Evolutionary conservation across 768 basidiomycete genomes (phyloP), one percentile per base, ranked within the genome.

Genomic region (Leucocoprinus leucothites): DNA sequence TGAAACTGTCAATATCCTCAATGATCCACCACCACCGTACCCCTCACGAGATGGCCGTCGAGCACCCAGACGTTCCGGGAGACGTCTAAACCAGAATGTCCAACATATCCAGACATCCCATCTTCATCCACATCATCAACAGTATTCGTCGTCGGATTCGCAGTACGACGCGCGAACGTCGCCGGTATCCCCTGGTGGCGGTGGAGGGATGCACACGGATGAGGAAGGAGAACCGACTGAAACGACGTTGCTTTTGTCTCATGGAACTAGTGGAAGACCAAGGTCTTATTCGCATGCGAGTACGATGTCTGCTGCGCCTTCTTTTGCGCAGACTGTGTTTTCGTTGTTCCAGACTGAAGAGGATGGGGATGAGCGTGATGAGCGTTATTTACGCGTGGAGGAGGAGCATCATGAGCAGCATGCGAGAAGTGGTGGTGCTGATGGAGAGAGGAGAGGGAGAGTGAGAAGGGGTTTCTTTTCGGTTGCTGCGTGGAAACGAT

Each of bases 21-120:
- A 61, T 18, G 87, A 89, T 60, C 87, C 87, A 2, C 87, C 87
- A 9, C 87, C 87, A 0, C 87, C 87, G 1, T 89, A 89, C 66
- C 87, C 86, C 36, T 69, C 73, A 2, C 66, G 69, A 42, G 67
- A 76, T 56, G n/a, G n/a, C n/a, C 78, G 80, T 35, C 53, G 68
- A 6, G 69, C 76, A 50, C 56, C 70, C 43, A 60, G 64, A 36
- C 69, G 71, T 28, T 60, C 64, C 11, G 63, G 55, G 50, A 68
- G 71, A 48, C 55, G 43, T 64, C 70, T 58, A 38, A 60, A 5
- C 6, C 31, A 5, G 31, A 11, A 18, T 16, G 40, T 55, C 43
- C 61, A 65, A 3, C 63, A 31, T 31, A 31, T 31, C 5, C 31
- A 31, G 31, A 58, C 16, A 57, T 63, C 42, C 66, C 65, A 36